These are phyloP conservation scores for Secale cereale DNA, from an alignment of 176 grass and related monocot species.

Conservation along the genomic window DNA sequence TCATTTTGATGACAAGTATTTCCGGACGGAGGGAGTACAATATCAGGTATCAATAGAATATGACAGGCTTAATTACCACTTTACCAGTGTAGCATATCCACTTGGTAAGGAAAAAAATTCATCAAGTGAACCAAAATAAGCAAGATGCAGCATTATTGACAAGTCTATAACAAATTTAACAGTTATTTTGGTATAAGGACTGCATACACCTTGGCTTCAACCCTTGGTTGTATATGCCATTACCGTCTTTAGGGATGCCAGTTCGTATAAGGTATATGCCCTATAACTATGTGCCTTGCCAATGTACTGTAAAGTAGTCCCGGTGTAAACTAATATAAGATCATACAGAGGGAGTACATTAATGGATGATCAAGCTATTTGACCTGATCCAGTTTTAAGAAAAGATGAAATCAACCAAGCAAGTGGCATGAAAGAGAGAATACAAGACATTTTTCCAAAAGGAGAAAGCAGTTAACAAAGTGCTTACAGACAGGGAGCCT, in stretches of 20 bases:
- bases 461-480: neutral
- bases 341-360: too few relatives aligned
- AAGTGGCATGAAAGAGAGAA: neutral
- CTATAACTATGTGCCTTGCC: neutral
- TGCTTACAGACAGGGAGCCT: too few relatives aligned
- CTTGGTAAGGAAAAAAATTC: neutral
- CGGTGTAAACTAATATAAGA: too few relatives aligned
- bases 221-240: neutral
- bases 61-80: neutral
- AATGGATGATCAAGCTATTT: neutral
- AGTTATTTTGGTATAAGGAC: neutral
- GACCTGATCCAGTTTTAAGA: neutral
- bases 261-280: neutral
- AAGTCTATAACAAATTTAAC: neutral
- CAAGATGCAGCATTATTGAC: neutral
- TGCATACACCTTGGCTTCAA: constrained; percentile 4
- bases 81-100: neutral
- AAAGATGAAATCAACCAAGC: neutral
- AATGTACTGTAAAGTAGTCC: neutral
- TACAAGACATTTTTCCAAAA: neutral
- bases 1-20: too few relatives aligned
- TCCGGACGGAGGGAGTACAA: too few relatives aligned
- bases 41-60: neutral
- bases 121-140: neutral
- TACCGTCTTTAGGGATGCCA: neutral